Evolutionary conservation across 495 filamentous ascomycete genomes (phyloP), one percentile per base, ranked within the genome.

Genomic region (Penicillium maclennaniae): DNA sequence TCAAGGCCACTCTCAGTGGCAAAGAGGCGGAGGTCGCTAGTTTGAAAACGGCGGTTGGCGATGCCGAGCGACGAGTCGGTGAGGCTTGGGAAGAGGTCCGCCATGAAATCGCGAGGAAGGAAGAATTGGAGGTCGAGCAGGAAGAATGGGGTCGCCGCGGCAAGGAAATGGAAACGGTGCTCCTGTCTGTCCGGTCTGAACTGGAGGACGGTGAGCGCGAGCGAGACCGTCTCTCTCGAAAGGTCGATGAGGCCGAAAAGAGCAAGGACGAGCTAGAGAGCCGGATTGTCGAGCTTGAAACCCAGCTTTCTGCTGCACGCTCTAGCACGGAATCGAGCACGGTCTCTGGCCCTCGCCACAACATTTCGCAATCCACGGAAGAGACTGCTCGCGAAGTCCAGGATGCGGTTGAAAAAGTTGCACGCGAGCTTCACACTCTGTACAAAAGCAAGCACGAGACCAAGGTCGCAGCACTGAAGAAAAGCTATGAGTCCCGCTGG

Each of bases 401-500:
- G 58, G 83, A 90, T 34, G 92, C 95, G 15, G 89, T 97, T n/a
- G 88, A 92, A 68, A 87, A 86, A 53, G 89, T 96, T 26, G 92
- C 88, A 3, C 80, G 87, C 10, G 93, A 98, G 60, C 78, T 97
- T 21, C 93, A 98, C 62, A 78, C 82, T 0, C 78, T 96, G n/a
- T 98, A 98, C 76, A 97, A 96, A 71, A 80, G 83, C 65, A 98
- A 98, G 66, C 95, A 98, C 65, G 92, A 96, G 72, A 87, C 83
- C 43, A 98, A 98, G 72, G 92, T 97, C 23, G 81, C 87, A 0
- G 91, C 91, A 7, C 77, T 98, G 51, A 97, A 97, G 73, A 96
- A 96, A 68, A 91, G 86, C 67, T 97, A 97, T 69, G 90, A 96
- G 62, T 78, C 78, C 39, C 83, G 92, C 43, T 91, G 88, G 84